Evolutionary conservation across 108 stramenopile species (phyloP).

Genomic region (Skeletonema tropicum): DNA sequence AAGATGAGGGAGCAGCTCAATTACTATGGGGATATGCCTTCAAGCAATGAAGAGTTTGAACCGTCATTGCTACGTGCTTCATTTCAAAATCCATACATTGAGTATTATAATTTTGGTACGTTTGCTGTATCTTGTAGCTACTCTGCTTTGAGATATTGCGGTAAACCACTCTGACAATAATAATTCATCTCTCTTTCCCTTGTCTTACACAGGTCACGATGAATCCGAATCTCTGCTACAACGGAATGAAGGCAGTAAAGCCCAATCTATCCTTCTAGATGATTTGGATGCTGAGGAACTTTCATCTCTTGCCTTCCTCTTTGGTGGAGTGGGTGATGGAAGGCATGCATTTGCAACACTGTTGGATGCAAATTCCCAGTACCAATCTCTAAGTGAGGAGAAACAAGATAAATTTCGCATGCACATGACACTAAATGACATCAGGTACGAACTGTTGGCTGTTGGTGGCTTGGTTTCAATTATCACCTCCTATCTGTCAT

Average conservation of each 20-base stretch:
- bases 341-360: slow-evolving; percentile 23
- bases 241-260: slow-evolving; percentile 3
- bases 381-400: slow-evolving; percentile 1
- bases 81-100: slow-evolving; percentile 21
- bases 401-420: slow-evolving; percentile 21
- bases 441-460: background rate
- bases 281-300: slow-evolving; percentile 29
- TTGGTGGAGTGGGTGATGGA: slow-evolving; percentile 32
- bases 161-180: no score
- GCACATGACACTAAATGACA: slow-evolving; percentile 27
- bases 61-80: slow-evolving; percentile 13
- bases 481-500: no score
- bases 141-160: no score
- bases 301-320: slow-evolving; percentile 30
- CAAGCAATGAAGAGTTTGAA: slow-evolving; percentile 5
- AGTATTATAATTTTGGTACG: slow-evolving; percentile 25
- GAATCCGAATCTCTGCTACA: slow-evolving; percentile 13
- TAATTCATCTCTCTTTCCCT: no score
- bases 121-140: no score
- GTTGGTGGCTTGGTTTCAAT: no score
- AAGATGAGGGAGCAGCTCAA: slow-evolving; percentile 14
- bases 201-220: background rate
- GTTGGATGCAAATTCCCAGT: slow-evolving; percentile 28
- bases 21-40: background rate
- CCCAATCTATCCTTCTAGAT: slow-evolving; percentile 23